Conservation (phyloP, 805 yeast genomes). For the Candida nanaspora region DNA sequence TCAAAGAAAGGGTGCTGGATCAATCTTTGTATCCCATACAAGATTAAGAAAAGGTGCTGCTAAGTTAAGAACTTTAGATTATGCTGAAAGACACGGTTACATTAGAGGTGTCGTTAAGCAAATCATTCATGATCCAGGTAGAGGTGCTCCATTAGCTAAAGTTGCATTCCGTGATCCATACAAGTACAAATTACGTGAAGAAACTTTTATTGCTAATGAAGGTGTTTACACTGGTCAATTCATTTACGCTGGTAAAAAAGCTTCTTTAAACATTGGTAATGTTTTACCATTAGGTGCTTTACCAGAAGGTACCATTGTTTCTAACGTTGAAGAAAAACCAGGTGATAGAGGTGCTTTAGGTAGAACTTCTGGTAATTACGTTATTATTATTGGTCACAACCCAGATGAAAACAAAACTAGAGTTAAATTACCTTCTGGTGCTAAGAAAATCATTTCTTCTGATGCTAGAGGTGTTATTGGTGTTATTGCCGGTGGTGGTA, state of each 20-base stretch:
- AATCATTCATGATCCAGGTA: slow-evolving; percentile 98
- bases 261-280: slow-evolving; percentile 95
- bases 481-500: slow-evolving; percentile 99
- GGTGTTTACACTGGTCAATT: slow-evolving; percentile 99
- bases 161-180: slow-evolving; percentile 99
- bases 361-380: slow-evolving; percentile 99
- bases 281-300: slow-evolving; percentile 93
- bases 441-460: slow-evolving; percentile 93
- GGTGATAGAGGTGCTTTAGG: slow-evolving; percentile 99
- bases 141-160: slow-evolving; percentile 99
- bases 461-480: slow-evolving; percentile 99
- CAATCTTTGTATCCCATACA: slow-evolving; percentile 99
- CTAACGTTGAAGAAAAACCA: slow-evolving; percentile 97
- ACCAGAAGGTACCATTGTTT: slow-evolving; percentile 98
- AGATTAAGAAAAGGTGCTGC: slow-evolving; percentile 99
- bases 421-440: slow-evolving; percentile 98
- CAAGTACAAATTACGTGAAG: slow-evolving; percentile 96
- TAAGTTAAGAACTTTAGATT: slow-evolving; percentile 98
- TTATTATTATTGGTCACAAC: slow-evolving; percentile 98
- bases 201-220: slow-evolving; percentile 98
- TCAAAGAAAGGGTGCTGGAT: slow-evolving; percentile 99
- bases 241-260: slow-evolving; percentile 98
- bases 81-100: slow-evolving; percentile 99
- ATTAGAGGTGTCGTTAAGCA: slow-evolving; percentile 98
- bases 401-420: slow-evolving; percentile 98